Conservation (phyloP, 192 early-diverging fungal genomes). For the Cladochytrium replicatum region DNA sequence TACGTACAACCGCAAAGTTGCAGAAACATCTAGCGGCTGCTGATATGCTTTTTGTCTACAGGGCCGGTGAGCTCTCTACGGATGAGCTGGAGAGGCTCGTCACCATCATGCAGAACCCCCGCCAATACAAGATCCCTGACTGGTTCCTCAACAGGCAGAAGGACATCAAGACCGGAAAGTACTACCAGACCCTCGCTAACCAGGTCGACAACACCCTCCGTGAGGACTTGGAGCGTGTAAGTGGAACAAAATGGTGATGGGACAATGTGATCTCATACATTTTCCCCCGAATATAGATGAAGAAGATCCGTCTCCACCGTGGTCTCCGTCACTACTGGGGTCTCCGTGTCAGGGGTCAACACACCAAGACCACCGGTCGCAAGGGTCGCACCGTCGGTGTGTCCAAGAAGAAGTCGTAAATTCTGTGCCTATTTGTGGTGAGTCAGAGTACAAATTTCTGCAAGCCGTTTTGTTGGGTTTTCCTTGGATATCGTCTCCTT, state of each 20-base stretch:
- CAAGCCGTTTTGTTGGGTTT: conserved; percentile 1
- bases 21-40: too few relatives aligned
- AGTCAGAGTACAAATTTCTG: too few relatives aligned
- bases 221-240: conserved; percentile 90
- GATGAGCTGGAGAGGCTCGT: conserved; percentile 98
- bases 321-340: conserved; percentile 99
- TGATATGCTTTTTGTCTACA: too few relatives aligned
- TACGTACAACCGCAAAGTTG: conserved; percentile 19
- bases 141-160: conserved; percentile 99
- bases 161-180: conserved; percentile 92
- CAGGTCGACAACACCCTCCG: conserved; percentile 89
- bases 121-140: conserved; percentile 98
- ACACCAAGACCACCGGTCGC: conserved; percentile 98
- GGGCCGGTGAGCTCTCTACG: conserved; percentile 93
- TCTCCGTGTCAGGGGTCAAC: conserved; percentile 98
- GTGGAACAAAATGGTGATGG: too few relatives aligned
- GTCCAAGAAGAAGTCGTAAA: conserved; percentile 83
- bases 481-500: not conserved
- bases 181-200: conserved; percentile 92
- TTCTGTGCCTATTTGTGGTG: conserved; percentile 12
- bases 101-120: conserved; percentile 97
- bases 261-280: too few relatives aligned
- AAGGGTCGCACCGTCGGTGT: conserved; percentile 94
- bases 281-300: conserved; percentile 43
- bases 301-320: conserved; percentile 99